phyloP scores from a whole-genome alignment of 495 filamentous ascomycete genomes.

The Neurospora sp. region DNA sequence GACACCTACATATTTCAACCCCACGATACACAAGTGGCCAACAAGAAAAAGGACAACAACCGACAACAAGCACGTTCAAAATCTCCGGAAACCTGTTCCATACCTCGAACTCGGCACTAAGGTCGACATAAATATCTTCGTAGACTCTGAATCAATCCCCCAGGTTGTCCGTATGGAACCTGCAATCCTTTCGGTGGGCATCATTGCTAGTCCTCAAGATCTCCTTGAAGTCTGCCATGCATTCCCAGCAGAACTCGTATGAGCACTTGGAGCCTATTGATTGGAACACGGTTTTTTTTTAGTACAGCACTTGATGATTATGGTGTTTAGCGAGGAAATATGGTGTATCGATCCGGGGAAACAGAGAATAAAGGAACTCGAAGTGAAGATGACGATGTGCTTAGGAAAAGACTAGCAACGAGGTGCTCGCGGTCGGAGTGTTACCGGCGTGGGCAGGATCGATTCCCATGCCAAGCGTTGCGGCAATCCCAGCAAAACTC shows the following conservation, averaged over 20 bases:
- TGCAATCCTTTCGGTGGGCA: slow-evolving; percentile 5
- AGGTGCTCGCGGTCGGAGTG: background rate
- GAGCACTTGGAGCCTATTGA: slow-evolving; percentile 10
- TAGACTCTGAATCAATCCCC: background rate
- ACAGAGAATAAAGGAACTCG: background rate
- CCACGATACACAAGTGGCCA: background rate
- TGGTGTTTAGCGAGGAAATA: background rate
- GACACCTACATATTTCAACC: background rate
- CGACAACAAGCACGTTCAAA: too few relatives aligned
- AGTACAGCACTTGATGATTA: background rate
- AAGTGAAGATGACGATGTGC: background rate
- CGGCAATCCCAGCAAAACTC: slow-evolving; percentile 14
- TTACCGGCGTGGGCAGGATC: background rate
- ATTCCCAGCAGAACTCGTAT: slow-evolving; percentile 18
- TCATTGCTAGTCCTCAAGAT: slow-evolving; percentile 9
- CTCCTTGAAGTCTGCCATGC: slow-evolving; percentile 10
- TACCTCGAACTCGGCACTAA: too few relatives aligned
- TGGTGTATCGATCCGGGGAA: background rate
- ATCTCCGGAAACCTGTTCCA: too few relatives aligned
- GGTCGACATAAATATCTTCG: too few relatives aligned
- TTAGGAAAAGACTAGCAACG: background rate
- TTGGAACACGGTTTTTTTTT: background rate
- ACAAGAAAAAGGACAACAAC: too few relatives aligned
- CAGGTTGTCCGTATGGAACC: slow-evolving; percentile 9
- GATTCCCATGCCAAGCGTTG: background rate